These are phyloP conservation scores for Juncus inflexus DNA, from an alignment of 176 grass and related monocot genomes.

Conservation along the genomic window DNA sequence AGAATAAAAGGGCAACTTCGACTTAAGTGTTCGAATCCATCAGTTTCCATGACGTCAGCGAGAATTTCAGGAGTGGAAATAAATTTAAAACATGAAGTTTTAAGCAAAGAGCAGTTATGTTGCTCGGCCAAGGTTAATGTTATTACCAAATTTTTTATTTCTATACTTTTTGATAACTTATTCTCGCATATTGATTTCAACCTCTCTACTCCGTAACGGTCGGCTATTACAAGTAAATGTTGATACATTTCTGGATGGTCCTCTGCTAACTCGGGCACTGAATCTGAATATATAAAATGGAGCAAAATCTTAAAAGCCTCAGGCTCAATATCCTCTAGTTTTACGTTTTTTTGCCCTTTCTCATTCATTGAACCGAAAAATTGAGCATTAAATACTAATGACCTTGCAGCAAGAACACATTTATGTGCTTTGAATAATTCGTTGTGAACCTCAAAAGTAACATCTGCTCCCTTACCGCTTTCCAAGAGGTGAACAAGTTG, in stretches of 20 bases:
- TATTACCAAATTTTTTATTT: background rate
- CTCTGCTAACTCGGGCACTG: background rate
- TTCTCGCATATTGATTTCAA: slow-evolving; percentile 40
- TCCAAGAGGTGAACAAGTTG: background rate
- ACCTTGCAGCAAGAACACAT: too few relatives aligned
- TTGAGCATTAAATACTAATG: too few relatives aligned
- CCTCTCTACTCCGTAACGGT: slow-evolving; percentile 21
- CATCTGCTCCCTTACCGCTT: background rate
- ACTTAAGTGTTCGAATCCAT: too few relatives aligned
- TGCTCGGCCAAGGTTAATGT: too few relatives aligned
- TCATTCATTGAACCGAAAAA: background rate
- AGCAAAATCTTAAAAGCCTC: background rate
- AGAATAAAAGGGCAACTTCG: too few relatives aligned
- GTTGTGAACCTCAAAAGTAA: background rate
- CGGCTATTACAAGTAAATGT: background rate
- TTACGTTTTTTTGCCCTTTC: background rate
- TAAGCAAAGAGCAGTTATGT: background rate
- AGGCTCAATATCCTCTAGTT: slow-evolving; percentile 30
- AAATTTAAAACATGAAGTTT: background rate
- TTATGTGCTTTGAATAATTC: background rate
- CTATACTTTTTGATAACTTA: slow-evolving; percentile 8
- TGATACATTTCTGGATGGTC: background rate
- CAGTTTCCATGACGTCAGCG: too few relatives aligned
- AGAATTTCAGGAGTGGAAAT: background rate
- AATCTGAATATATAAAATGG: slow-evolving; percentile 4